phyloP scores from a whole-genome alignment of 2,329 filamentous ascomycete genomes.

The Fusarium graminum region DNA sequence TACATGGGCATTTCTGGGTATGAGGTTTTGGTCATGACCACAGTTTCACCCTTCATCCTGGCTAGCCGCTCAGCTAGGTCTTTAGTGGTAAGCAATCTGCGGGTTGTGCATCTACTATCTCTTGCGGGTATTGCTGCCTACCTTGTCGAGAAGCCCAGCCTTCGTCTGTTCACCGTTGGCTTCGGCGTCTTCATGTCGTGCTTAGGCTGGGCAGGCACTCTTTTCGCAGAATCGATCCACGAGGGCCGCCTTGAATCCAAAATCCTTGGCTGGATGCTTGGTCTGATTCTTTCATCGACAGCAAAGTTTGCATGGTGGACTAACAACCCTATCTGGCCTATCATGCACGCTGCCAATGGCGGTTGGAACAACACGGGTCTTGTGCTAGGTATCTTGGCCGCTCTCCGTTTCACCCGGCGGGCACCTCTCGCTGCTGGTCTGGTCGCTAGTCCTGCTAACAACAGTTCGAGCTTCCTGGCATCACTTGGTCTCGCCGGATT shows the following conservation, averaged over 20 bases:
- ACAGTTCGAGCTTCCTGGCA: conserved; percentile 77
- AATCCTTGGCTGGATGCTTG: conserved; percentile 83
- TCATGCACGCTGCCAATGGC: conserved; percentile 89
- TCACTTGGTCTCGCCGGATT: conserved; percentile 85
- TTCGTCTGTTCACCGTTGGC: conserved; percentile 83
- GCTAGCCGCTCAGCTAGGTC: conserved; percentile 76
- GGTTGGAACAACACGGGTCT: conserved; percentile 92
- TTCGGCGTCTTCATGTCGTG: conserved; percentile 85
- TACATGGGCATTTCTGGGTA: conserved; percentile 99
- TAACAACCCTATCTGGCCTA: conserved; percentile 97
- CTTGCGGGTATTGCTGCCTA: conserved; percentile 85
- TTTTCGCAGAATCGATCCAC: conserved; percentile 82
- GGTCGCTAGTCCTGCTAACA: conserved; percentile 56
- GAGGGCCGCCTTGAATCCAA: conserved; percentile 82
- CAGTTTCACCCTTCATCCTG: conserved; percentile 83
- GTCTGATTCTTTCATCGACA: conserved; percentile 85
- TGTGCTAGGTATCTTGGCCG: conserved; percentile 78
- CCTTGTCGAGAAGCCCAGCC: conserved; percentile 76
- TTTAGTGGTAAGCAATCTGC: conserved; percentile 75
- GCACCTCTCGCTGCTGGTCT: conserved; percentile 63
- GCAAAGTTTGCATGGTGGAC: conserved; percentile 94
- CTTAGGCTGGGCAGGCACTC: conserved; percentile 85
- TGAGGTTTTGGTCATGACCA: conserved; percentile 88
- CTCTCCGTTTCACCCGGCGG: conserved; percentile 79
- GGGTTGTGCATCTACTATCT: conserved; percentile 80